phyloP scores from a whole-genome alignment of 116 monocot species.

The Phalaenopsis hybrid region DNA sequence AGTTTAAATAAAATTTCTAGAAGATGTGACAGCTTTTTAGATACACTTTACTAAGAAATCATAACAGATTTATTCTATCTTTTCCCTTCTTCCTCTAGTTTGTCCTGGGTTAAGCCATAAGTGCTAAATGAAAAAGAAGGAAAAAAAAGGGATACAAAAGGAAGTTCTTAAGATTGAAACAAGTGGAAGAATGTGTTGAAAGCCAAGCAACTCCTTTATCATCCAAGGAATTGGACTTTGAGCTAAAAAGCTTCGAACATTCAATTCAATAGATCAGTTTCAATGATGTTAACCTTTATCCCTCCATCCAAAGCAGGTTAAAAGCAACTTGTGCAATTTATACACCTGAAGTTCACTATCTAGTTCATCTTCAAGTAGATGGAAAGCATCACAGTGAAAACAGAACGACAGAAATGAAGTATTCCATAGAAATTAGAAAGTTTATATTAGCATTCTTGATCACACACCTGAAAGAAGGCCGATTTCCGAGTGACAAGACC shows the following conservation, averaged over 20 bases:
- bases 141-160: background rate
- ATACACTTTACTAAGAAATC: too few relatives aligned
- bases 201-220: background rate
- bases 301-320: background rate
- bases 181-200: background rate
- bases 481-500: slow-evolving; percentile 67
- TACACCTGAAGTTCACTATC: background rate
- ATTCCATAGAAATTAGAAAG: background rate
- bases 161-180: background rate
- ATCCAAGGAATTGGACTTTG: background rate
- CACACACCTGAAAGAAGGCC: slow-evolving; percentile 45
- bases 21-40: too few relatives aligned
- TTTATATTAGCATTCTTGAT: background rate
- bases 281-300: background rate
- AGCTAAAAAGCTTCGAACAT: background rate
- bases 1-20: too few relatives aligned
- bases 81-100: too few relatives aligned
- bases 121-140: background rate
- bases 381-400: background rate
- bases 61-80: too few relatives aligned
- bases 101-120: too few relatives aligned
- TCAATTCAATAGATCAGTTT: background rate
- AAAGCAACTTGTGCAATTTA: background rate
- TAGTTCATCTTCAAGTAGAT: background rate
- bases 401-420: background rate